These are phyloP conservation scores for Pseudozyma sp. DNA, from an alignment of 1,284 basidiomycete genomes.

Conservation along the genomic window DNA sequence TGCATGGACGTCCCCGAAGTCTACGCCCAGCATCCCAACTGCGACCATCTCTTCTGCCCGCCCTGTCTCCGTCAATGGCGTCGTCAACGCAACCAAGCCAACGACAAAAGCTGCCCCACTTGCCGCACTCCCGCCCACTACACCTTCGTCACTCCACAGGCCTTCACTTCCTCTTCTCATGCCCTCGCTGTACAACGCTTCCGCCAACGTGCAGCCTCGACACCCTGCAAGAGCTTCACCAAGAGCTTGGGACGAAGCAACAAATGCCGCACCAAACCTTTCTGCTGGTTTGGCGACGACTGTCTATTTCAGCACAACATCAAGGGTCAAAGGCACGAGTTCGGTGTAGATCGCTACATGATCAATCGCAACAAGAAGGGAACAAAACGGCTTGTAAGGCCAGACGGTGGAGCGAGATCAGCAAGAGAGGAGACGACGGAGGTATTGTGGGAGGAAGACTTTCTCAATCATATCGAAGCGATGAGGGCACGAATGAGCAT, in stretches of 20 bases:
- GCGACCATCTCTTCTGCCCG: conserved; percentile 48
- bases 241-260: conserved; percentile 28
- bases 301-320: conserved; percentile 41
- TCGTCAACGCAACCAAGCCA: conserved; percentile 15
- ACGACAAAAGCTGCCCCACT: conserved; percentile 38
- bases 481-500: not conserved
- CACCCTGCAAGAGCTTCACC: conserved; percentile 38
- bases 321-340: conserved; percentile 26
- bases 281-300: conserved; percentile 45
- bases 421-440: not conserved
- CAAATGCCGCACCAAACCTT: conserved; percentile 12
- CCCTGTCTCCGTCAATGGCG: conserved; percentile 43
- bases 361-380: conserved; percentile 10
- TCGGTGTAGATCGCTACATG: conserved; percentile 11
- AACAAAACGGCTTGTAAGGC: conserved; percentile 6
- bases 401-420: conserved; percentile 4
- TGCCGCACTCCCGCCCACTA: conserved; percentile 29
- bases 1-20: conserved; percentile 44
- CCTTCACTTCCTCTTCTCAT: conserved; percentile 15
- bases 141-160: conserved; percentile 38
- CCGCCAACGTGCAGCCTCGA: conserved; percentile 16
- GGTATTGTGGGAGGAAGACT: conserved; percentile 1
- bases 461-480: not conserved
- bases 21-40: conserved; percentile 40
- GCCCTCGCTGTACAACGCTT: conserved; percentile 22